Evolutionary conservation across 2,329 filamentous ascomycete species (phyloP).

Genomic region (Calonectria pauciramosa): DNA sequence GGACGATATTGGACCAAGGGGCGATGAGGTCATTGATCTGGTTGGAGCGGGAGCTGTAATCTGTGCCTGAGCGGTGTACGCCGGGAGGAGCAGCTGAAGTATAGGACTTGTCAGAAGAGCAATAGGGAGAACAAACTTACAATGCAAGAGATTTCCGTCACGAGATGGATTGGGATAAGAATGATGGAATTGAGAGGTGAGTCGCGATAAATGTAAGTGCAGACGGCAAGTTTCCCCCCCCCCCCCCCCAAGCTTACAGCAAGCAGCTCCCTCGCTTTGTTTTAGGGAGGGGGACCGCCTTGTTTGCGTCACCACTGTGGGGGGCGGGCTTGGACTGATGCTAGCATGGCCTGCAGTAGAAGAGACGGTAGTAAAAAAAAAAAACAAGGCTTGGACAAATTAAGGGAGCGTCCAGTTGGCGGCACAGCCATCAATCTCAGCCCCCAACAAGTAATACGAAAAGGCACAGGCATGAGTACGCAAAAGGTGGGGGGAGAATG

Average conservation of each 20-base stretch:
- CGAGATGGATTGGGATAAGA: neutral
- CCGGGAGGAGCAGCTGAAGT: neutral
- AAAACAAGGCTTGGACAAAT: conserved; percentile 3
- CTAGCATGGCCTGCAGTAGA: neutral
- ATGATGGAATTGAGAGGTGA: neutral
- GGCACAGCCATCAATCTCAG: neutral
- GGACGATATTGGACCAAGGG: neutral
- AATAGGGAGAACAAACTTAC: no score
- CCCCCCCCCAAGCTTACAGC: neutral
- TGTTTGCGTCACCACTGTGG: conserved; percentile 9
- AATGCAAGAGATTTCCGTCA: neutral
- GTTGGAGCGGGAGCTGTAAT: neutral
- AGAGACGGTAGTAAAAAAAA: neutral
- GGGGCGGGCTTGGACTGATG: neutral
- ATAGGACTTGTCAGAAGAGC: no score
- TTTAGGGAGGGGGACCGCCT: neutral
- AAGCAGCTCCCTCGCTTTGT: neutral
- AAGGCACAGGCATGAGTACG: neutral
- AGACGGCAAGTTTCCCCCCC: neutral
- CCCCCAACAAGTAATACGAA: neutral
- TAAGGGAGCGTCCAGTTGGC: neutral
- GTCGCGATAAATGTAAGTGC: neutral
- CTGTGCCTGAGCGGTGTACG: neutral
- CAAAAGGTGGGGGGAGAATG: neutral
- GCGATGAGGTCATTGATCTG: conserved; percentile 14